phyloP scores from a whole-genome alignment of 345 rosid genomes.

The Fremontodendron californicum region DNA sequence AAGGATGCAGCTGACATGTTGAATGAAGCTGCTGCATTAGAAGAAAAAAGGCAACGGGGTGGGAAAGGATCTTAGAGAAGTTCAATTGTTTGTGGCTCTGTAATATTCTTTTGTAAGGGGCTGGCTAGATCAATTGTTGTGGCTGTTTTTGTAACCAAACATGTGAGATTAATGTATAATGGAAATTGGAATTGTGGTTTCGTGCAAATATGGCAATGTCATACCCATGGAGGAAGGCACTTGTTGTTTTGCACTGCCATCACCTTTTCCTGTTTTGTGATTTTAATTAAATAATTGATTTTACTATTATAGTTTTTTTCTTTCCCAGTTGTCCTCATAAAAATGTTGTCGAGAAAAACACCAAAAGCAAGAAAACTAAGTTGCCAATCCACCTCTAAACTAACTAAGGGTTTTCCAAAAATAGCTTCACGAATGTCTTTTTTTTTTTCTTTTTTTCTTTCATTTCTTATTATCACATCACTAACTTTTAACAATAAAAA shows the following conservation, averaged over 20 bases:
- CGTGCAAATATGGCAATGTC: slow-evolving; percentile 26
- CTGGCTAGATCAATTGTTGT: slow-evolving; percentile 16
- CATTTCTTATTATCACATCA: neutral
- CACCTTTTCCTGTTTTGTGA: slow-evolving; percentile 12
- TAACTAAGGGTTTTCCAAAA: too few species aligned
- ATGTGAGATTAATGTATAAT: slow-evolving; percentile 25
- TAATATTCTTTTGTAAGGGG: slow-evolving; percentile 23
- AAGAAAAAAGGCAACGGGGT: slow-evolving; percentile 53
- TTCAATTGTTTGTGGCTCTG: slow-evolving; percentile 23
- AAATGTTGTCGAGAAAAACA: neutral
- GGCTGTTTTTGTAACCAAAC: slow-evolving; percentile 15
- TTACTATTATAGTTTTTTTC: neutral
- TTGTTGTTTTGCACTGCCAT: neutral
- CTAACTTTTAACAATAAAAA: too few species aligned
- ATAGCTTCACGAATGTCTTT: too few species aligned
- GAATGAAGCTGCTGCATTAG: slow-evolving; percentile 66
- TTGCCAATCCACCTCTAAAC: neutral
- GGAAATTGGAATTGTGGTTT: slow-evolving; percentile 20
- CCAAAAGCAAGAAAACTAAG: too few species aligned
- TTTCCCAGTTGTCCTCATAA: too few species aligned
- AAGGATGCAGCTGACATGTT: slow-evolving; percentile 79
- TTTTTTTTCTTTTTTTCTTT: too few species aligned
- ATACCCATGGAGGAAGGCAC: slow-evolving; percentile 11
- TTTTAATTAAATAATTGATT: slow-evolving; percentile 23
- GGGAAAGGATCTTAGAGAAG: slow-evolving; percentile 53